Percentiles rank a stretch among this genome's conserved stretches.
Evolutionary conservation across 2,329 filamentous ascomycete genomes (phyloP).

Genomic region (Atkinsonella texensis): DNA sequence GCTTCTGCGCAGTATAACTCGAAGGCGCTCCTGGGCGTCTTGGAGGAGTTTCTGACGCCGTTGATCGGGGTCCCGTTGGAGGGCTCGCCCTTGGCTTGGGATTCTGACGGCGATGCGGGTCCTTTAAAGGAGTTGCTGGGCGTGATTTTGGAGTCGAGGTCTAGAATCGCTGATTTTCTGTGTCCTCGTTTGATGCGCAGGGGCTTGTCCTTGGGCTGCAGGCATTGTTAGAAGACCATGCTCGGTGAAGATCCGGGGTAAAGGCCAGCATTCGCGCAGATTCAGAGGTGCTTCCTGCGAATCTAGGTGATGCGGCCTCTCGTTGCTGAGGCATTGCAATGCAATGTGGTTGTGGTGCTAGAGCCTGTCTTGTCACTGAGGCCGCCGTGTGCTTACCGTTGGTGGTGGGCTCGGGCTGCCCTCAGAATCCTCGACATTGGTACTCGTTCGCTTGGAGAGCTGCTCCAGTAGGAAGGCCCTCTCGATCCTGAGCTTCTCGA

Average conservation of each 20-base stretch:
- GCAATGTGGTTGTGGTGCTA: too few species aligned
- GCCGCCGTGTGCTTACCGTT: constrained; percentile 40
- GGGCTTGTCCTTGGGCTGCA: constrained; percentile 65
- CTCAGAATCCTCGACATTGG: constrained; percentile 66
- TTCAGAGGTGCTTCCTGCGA: too few species aligned
- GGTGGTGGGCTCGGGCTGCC: constrained; percentile 70
- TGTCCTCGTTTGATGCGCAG: constrained; percentile 63
- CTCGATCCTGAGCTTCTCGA: constrained; percentile 86
- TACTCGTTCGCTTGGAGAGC: constrained; percentile 60
- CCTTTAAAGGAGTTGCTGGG: constrained; percentile 33
- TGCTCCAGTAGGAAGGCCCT: constrained; percentile 65
- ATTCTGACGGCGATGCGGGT: constrained; percentile 30
- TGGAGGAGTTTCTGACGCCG: constrained; percentile 27
- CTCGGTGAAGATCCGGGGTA: too few species aligned
- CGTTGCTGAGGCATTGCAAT: too few species aligned
- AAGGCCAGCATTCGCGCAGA: too few species aligned
- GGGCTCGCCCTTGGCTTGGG: constrained; percentile 17
- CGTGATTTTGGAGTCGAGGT: constrained; percentile 29
- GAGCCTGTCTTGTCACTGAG: too few species aligned
- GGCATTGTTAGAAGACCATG: constrained; percentile 16
- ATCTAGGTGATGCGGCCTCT: too few species aligned
- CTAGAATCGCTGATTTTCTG: constrained; percentile 43
- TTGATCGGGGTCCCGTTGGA: constrained; percentile 21
- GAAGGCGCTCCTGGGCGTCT: constrained; percentile 36
- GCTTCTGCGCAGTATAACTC: constrained; percentile 42